Base-by-base conservation (phyloP, 2,329 filamentous ascomycete species). In the Colletotrichum chrysophilum region DNA sequence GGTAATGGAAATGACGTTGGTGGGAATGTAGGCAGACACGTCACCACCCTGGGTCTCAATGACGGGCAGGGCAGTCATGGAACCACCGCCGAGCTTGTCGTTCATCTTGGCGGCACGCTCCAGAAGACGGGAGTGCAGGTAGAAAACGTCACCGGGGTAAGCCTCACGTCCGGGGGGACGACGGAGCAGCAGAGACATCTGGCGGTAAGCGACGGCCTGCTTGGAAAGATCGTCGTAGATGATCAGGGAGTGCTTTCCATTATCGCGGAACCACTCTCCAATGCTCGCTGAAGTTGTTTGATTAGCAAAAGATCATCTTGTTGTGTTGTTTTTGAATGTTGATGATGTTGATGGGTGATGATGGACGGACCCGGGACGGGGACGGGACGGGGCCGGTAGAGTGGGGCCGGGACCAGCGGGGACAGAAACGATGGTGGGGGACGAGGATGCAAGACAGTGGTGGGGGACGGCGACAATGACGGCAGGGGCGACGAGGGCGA, bases 31-130 rank as follows among this genome's bases (percentile, higher is more conserved):
- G 83, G 97, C 97, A 83, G 97, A 98, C 85, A 99, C 97, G 89
- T 99, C 97, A 95, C 97, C 97, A 93, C 97, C 97, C 92, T 98
- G 97, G 87, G 97, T 99, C 93, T 99, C 97, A 87, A 99, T 98
- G 89, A 98, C 87, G 85, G 97, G 97, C 78, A 99, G 94, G 80
- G 97, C 96, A 88, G 97, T 99, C 88, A 98, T 92, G 82, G 96
- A 98, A 86, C 97, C 97, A 89, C 95, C 95, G 85, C 96, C 96
- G 86, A 94, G 95, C 89, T 95, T 96, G 87, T 96, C 91, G 93
- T 94, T 98, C 93, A 99, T 95, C 94, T 99, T 99, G 90, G 97
- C 97, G 78, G 97, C 95, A 94, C 97, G 97, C 93, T 99, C 97
- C 81, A 99, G 93, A 78, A 99, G 95, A 94, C 97, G 96, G 83